Evolutionary conservation across 179 eudicot genomes (phyloP).

Genomic region (Corrigiola litoralis): DNA sequence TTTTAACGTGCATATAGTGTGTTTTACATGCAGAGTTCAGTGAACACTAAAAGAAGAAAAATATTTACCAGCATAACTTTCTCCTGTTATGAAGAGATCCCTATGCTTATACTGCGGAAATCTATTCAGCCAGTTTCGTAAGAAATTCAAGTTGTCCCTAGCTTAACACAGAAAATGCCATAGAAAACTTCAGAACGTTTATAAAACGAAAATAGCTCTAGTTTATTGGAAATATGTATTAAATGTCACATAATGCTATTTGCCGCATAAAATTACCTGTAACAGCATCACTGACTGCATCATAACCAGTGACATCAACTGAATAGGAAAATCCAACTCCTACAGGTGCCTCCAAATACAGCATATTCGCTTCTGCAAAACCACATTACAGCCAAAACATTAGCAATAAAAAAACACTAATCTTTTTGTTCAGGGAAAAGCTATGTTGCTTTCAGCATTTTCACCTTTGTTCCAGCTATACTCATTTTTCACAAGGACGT

Average conservation of each 20-base stretch:
- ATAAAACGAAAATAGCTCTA: neutral
- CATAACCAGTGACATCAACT: conserved; percentile 50
- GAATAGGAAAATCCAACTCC: conserved; percentile 95
- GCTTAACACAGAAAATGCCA: conserved; percentile 40
- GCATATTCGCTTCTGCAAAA: conserved; percentile 81
- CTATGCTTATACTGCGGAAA: conserved; percentile 73
- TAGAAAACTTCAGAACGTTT: conserved; percentile 20
- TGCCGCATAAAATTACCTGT: conserved; percentile 45
- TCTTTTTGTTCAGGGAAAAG: neutral
- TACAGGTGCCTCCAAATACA: conserved; percentile 81
- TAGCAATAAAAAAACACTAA: neutral
- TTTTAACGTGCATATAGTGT: neutral
- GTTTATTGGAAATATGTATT: neutral
- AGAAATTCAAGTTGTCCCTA: conserved; percentile 72
- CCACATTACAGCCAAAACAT: neutral
- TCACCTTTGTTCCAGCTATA: conserved; percentile 89
- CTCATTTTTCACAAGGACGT: conserved; percentile 57
- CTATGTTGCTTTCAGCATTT: neutral
- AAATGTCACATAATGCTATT: neutral
- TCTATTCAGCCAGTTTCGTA: conserved; percentile 76
- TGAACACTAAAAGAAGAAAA: neutral
- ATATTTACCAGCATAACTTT: conserved; percentile 93
- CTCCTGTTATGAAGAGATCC: conserved; percentile 82
- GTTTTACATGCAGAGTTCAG: neutral
- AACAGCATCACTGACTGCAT: conserved; percentile 56